Evolutionary conservation across 2,329 filamentous ascomycete genomes (phyloP).

Genomic region (Aspergillus novoparasiticus): DNA sequence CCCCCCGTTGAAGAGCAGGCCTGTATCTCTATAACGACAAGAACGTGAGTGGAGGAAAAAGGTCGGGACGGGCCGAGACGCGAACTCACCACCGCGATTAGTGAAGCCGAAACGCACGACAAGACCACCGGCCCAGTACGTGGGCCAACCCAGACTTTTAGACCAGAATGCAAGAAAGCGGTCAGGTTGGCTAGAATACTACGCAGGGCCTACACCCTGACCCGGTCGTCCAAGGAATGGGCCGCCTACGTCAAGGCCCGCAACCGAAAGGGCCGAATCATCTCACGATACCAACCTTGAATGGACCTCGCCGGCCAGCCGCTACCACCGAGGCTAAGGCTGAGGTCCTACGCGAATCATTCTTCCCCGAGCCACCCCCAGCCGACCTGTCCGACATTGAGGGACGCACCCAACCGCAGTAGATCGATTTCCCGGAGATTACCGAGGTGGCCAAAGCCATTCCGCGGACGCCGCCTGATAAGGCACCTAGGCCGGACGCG

Average conservation of each 20-base stretch:
- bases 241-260: background rate
- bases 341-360: background rate
- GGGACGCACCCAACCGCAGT: conserved; percentile 12
- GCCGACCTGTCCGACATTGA: conserved; percentile 5
- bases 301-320: background rate
- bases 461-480: background rate
- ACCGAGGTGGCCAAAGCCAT: conserved; percentile 1
- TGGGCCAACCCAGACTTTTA: background rate
- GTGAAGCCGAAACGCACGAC: too few species aligned
- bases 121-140: conserved; percentile 21
- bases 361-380: background rate
- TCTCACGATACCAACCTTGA: conserved; percentile 8
- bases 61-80: too few species aligned
- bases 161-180: too few species aligned
- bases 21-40: too few species aligned
- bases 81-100: too few species aligned
- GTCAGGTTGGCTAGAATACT: too few species aligned
- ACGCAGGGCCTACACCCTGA: too few species aligned
- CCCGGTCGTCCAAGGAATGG: background rate
- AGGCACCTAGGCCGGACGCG: conserved; percentile 8
- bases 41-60: too few species aligned
- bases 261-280: background rate
- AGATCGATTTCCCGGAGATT: conserved; percentile 4
- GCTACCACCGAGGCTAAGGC: conserved; percentile 7
- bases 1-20: too few species aligned